Percentiles rank a stretch among this genome's conserved stretches.
Evolutionary conservation across 345 rosid genomes (phyloP).

Genomic region (Turnera subulata): DNA sequence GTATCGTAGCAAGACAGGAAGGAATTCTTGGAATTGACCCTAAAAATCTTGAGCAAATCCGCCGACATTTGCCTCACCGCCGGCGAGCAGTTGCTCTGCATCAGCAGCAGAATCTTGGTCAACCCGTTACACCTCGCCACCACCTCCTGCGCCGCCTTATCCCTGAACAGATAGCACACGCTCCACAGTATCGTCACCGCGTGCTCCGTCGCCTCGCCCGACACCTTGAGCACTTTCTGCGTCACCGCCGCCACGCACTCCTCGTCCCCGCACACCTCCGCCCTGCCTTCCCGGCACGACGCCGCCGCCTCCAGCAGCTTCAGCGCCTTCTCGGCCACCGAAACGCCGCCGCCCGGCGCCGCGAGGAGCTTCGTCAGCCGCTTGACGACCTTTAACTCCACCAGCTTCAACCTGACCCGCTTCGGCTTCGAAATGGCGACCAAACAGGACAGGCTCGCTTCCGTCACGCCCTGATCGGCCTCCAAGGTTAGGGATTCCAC

Average conservation of each 20-base stretch:
- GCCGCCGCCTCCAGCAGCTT: constrained; percentile 10
- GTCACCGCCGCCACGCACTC: constrained; percentile 14
- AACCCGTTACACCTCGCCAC: constrained; percentile 51
- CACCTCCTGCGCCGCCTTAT: constrained; percentile 19
- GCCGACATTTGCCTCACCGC: constrained; percentile 64
- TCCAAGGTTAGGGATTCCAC: constrained; percentile 32
- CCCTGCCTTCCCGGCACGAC: constrained; percentile 14
- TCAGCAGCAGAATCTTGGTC: constrained; percentile 67
- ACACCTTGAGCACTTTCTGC: constrained; percentile 22
- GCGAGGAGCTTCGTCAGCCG: constrained; percentile 3
- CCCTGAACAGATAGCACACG: constrained; percentile 15
- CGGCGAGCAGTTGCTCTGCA: constrained; percentile 86
- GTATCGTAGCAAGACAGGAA: constrained; percentile 72
- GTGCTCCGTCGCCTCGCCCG: constrained; percentile 25
- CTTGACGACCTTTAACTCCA: constrained; percentile 13
- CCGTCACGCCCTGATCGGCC: constrained; percentile 35
- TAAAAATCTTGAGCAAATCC: constrained; percentile 63
- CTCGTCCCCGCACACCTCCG: constrained; percentile 18
- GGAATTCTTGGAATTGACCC: constrained; percentile 41
- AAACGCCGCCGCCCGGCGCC: constrained; percentile 5
- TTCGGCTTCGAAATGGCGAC: constrained; percentile 4
- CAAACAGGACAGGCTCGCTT: constrained; percentile 12
- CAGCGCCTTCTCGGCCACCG: constrained; percentile 14
- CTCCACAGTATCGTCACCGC: constrained; percentile 24
- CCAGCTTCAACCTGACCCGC: constrained; percentile 8